Percentiles rank a stretch among this genome's conserved stretches.
These are phyloP conservation scores for Teratosphaeriaceae sp. DNA, from an alignment of 2,329 filamentous ascomycete genomes.

Conservation along the genomic window DNA sequence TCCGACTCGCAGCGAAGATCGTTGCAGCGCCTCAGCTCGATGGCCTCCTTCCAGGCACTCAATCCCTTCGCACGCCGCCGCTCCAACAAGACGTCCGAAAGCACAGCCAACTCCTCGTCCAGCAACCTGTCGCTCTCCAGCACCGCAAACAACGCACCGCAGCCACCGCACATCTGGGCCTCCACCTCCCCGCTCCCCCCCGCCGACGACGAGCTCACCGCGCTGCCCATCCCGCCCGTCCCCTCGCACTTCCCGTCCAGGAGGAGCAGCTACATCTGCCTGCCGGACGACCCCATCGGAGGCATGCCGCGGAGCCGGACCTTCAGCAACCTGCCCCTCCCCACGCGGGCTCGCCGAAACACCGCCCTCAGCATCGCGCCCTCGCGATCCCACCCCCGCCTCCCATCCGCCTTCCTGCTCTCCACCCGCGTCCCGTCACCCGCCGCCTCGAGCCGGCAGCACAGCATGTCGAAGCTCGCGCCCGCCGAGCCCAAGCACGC, in stretches of 20 bases:
- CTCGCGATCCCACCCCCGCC: constrained; percentile 23
- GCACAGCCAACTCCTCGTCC: constrained; percentile 19
- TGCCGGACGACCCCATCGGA: constrained; percentile 27
- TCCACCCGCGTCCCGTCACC: constrained; percentile 20
- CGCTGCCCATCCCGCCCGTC: constrained; percentile 6
- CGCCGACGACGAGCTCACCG: constrained; percentile 9
- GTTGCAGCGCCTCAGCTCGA: constrained; percentile 26
- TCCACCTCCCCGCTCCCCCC: constrained; percentile 5
- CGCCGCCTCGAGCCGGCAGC: constrained; percentile 17
- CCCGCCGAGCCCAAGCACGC: constrained; percentile 9
- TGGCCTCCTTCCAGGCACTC: constrained; percentile 27
- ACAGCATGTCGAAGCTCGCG: constrained; percentile 18
- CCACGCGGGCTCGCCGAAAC: constrained; percentile 18
- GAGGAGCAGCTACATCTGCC: constrained; percentile 27
- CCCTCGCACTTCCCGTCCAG: constrained; percentile 10
- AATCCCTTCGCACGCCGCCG: constrained; percentile 30
- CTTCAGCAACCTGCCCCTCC: constrained; percentile 30
- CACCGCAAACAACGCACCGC: constrained; percentile 12
- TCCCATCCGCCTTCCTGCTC: constrained; percentile 17
- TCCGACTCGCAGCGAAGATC: constrained; percentile 16
- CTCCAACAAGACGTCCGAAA: constrained; percentile 20
- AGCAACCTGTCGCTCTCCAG: constrained; percentile 13
- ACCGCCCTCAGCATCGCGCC: constrained; percentile 12
- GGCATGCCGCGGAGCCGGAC: constrained; percentile 30
- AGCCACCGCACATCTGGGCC: constrained; percentile 4